phyloP scores from a whole-genome alignment of 441 rosid species.

The Erodium texanum region DNA sequence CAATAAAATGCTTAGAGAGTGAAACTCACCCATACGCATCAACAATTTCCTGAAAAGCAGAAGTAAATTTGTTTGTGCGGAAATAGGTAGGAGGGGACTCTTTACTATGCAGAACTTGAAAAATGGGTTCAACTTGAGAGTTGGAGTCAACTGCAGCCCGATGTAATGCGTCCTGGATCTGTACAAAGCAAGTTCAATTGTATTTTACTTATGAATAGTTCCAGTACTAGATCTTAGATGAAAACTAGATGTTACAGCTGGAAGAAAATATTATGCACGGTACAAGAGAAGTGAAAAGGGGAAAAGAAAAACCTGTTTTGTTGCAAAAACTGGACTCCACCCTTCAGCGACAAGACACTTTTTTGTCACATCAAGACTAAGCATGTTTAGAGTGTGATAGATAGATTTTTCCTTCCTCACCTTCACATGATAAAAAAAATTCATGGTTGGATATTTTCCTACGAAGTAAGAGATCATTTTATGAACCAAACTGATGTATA shows the following conservation, averaged over 20 bases:
- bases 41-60: conserved; percentile 76
- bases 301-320: conserved; percentile 37
- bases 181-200: conserved; percentile 14
- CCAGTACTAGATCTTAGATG: background rate
- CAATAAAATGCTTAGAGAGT: background rate
- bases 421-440: conserved; percentile 18
- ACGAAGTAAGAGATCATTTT: background rate
- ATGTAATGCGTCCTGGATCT: conserved; percentile 65
- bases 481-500: conserved; percentile 9
- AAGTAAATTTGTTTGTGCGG: conserved; percentile 55
- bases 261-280: background rate
- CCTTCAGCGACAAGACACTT: conserved; percentile 76
- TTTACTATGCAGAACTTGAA: conserved; percentile 52
- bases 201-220: background rate
- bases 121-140: conserved; percentile 65
- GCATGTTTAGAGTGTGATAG: conserved; percentile 66
- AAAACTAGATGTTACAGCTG: background rate
- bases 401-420: conserved; percentile 69
- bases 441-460: background rate
- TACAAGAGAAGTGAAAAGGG: background rate
- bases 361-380: conserved; percentile 70
- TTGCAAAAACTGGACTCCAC: conserved; percentile 67
- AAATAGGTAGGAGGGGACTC: conserved; percentile 74
- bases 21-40: conserved; percentile 74
- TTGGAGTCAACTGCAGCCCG: conserved; percentile 59